Conservation (phyloP, 768 basidiomycete genomes). For the Gymnopilus dilepis region DNA sequence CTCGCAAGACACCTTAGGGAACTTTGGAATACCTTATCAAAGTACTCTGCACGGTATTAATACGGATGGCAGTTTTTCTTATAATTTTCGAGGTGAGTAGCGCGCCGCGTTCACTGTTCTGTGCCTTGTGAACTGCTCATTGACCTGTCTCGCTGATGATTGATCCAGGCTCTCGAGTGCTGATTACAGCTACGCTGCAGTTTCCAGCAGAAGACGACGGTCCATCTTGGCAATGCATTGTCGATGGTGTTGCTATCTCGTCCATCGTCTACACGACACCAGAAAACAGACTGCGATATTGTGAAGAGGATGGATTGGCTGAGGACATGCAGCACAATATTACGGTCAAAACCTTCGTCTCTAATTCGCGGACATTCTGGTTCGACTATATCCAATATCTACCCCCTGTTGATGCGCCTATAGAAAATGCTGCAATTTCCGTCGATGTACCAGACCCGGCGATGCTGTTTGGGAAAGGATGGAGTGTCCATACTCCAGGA, state of each 20-base stretch:
- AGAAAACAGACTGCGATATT: slow-evolving; percentile 8
- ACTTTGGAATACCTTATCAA: slow-evolving; percentile 37
- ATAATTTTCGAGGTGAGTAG: slow-evolving; percentile 30
- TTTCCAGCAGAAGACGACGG: slow-evolving; percentile 8
- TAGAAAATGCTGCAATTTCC: slow-evolving; percentile 15
- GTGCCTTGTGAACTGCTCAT: neutral
- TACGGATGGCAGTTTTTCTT: slow-evolving; percentile 28
- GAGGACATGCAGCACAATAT: slow-evolving; percentile 18
- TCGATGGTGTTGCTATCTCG: slow-evolving; percentile 17
- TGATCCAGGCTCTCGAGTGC: neutral
- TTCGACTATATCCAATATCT: slow-evolving; percentile 33
- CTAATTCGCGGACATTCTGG: slow-evolving; percentile 30
- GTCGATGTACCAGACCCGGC: slow-evolving; percentile 19
- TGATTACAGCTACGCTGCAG: slow-evolving; percentile 15
- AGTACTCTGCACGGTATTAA: slow-evolving; percentile 35
- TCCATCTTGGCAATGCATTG: slow-evolving; percentile 22
- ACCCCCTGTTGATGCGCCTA: slow-evolving; percentile 22
- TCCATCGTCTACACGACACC: slow-evolving; percentile 3
- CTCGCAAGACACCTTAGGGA: slow-evolving; percentile 34
- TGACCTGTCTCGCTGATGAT: no score
- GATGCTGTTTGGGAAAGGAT: slow-evolving; percentile 17
- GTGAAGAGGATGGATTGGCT: slow-evolving; percentile 9
- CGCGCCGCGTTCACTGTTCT: neutral
- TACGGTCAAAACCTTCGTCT: slow-evolving; percentile 16
- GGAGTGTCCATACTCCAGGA: slow-evolving; percentile 15